Evolutionary conservation across 106 monocot genomes (phyloP), one percentile per base, ranked within the genome.

Genomic region (Allium cepa): DNA sequence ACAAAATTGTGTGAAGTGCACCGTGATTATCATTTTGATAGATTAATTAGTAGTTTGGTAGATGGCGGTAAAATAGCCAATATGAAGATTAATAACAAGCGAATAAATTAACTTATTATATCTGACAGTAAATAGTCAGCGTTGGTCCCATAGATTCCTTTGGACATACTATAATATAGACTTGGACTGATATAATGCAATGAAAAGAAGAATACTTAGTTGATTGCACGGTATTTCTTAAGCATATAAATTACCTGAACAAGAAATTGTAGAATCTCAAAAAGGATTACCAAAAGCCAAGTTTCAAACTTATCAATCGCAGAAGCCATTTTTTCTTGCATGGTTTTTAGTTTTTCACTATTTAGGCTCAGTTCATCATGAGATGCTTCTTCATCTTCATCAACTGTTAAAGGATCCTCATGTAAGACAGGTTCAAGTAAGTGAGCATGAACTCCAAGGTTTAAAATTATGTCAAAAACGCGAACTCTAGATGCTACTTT

Each of bases 361-460:
- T 56, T 71, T 26, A 36, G 18, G 15, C 53, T 12, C 49, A 64
- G 68, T 17, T 77, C 77, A 49, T 84, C 84, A 58, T 76, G 66
- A 17, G 72, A 74, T 74, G 75, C 12, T 61, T 92, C 85, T 28
- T 71, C 74, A 36, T 36, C 36, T 74, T 83, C 88, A 62, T 79
- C 92, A 72, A 78, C 75, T 63, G 51, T 56, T 17, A 76, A 58
- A 66, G 77, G 67, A 71, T 85, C 82, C 79, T 92, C 96, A 70
- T 70, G 57, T 17, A 85, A 70, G 67, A 87, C 77, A 73, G 99
- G 99, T 60, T 99, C 99, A 76, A 99, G 72, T 47, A 99, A 71
- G 76, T 99, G 99, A 63, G 93, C 99, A 77, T 99, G 99, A 18
- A 99, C 74, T 46, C 93, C 99, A 70, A 99, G 81, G 71, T 99